Evolutionary conservation across 768 basidiomycete species (phyloP).

Genomic region (Leccinum obscurum): DNA sequence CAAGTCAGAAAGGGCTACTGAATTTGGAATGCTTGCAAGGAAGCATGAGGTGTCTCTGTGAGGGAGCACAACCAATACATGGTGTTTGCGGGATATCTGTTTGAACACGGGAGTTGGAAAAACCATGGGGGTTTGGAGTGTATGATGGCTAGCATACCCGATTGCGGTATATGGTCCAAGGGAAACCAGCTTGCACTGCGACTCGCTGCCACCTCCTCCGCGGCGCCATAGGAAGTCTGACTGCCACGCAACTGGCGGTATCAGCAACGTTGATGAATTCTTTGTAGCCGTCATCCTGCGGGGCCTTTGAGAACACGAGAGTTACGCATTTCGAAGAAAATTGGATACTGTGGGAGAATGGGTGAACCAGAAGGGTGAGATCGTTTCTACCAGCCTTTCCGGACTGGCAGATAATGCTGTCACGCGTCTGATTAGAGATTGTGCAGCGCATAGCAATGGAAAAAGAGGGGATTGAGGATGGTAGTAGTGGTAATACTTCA

Average conservation of each 20-base stretch:
- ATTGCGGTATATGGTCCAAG: constrained; percentile 59
- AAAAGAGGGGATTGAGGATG: not conserved
- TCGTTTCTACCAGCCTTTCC: not conserved
- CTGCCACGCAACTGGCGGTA: constrained; percentile 12
- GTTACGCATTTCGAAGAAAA: constrained; percentile 21
- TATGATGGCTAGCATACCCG: constrained; percentile 40
- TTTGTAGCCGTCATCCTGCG: constrained; percentile 23
- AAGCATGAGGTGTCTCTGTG: constrained; percentile 59
- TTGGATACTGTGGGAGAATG: constrained; percentile 23
- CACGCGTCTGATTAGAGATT: constrained; percentile 40
- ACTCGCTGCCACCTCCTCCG: constrained; percentile 50
- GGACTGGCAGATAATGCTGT: constrained; percentile 25
- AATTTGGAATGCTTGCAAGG: constrained; percentile 63
- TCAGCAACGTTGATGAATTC: constrained; percentile 9
- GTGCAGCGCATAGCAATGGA: constrained; percentile 25
- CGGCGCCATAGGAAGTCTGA: constrained; percentile 24
- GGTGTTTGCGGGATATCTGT: constrained; percentile 48
- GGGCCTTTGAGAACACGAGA: constrained; percentile 19
- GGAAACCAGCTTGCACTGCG: constrained; percentile 42
- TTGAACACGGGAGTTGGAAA: constrained; percentile 6
- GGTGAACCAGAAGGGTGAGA: constrained; percentile 20
- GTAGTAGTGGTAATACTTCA: too few relatives aligned
- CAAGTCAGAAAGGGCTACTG: constrained; percentile 67
- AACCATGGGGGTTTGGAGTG: not conserved
- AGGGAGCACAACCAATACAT: constrained; percentile 57